phyloP scores from a whole-genome alignment of 345 rosid species.

The Eucalyptus microcorys region DNA sequence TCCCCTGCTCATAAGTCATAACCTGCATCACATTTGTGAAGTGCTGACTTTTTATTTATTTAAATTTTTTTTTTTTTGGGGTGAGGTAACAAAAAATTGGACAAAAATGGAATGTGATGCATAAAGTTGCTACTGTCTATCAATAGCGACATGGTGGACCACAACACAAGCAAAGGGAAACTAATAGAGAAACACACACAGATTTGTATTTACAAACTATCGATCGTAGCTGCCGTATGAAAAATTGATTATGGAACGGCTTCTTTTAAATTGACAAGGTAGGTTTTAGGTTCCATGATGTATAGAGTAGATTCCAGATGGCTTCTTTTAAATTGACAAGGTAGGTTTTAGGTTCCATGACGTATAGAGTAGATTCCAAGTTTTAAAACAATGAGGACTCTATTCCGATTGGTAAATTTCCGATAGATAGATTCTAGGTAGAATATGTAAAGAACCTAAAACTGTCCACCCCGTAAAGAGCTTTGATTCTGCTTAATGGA shows the following conservation, averaged over 20 bases:
- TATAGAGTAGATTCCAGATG: accelerated
- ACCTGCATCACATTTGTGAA: background rate
- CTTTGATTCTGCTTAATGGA: background rate
- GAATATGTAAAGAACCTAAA: too few species aligned
- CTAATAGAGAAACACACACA: background rate
- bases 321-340: too few species aligned
- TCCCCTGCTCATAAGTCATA: background rate
- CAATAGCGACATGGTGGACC: background rate
- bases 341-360: too few species aligned
- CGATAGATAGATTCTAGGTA: accelerated
- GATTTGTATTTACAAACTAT: background rate
- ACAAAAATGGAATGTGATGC: background rate
- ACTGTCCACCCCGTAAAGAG: background rate
- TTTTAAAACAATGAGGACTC: too few species aligned
- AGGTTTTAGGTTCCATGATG: accelerated
- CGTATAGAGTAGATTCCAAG: too few species aligned
- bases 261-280: too few species aligned
- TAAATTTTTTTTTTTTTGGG: background rate
- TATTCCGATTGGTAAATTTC: accelerated
- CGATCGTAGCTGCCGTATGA: accelerated
- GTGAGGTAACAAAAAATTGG: background rate
- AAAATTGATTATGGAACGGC: background rate
- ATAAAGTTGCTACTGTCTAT: background rate
- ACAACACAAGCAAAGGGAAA: background rate
- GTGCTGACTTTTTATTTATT: background rate